Percentiles rank a stretch among this genome's conserved stretches.
phyloP scores from a whole-genome alignment of 176 grass and related monocot genomes.

The Microstegium vimineum region DNA sequence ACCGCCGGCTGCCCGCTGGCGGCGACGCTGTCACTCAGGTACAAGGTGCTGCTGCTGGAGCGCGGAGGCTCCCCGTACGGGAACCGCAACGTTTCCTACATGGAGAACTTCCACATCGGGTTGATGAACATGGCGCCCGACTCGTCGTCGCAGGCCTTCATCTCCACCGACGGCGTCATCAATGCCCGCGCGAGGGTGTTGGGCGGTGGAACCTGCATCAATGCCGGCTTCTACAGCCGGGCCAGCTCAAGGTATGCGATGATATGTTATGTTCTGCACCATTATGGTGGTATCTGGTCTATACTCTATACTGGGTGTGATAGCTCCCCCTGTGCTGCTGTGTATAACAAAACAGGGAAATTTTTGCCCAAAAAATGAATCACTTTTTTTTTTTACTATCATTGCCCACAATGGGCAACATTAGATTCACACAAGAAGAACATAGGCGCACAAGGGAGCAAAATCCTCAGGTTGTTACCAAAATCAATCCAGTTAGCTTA shows the following conservation, averaged over 20 bases:
- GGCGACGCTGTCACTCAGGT: constrained; percentile 60
- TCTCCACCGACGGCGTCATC: constrained; percentile 88
- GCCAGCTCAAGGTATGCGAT: constrained; percentile 63
- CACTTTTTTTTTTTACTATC: neutral
- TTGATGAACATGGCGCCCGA: constrained; percentile 49
- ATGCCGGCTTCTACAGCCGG: constrained; percentile 86
- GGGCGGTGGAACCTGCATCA: constrained; percentile 81
- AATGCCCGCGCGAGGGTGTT: constrained; percentile 72
- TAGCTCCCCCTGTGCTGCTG: neutral
- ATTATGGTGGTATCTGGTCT: neutral
- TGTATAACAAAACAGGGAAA: neutral
- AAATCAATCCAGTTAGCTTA: constrained; percentile 24
- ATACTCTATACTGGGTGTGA: neutral
- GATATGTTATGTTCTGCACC: neutral
- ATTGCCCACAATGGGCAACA: neutral
- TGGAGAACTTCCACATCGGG: constrained; percentile 82
- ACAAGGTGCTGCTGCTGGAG: constrained; percentile 71
- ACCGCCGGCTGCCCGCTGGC: constrained; percentile 70
- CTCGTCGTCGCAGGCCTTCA: constrained; percentile 60
- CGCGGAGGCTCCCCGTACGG: constrained; percentile 68
- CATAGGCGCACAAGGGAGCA: neutral
- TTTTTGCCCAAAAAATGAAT: neutral
- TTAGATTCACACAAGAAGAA: neutral
- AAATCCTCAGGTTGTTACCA: neutral
- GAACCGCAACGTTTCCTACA: constrained; percentile 64